These are phyloP conservation scores for Sarcodon sp. DNA, from an alignment of 768 basidiomycete species.

Conservation along the genomic window DNA sequence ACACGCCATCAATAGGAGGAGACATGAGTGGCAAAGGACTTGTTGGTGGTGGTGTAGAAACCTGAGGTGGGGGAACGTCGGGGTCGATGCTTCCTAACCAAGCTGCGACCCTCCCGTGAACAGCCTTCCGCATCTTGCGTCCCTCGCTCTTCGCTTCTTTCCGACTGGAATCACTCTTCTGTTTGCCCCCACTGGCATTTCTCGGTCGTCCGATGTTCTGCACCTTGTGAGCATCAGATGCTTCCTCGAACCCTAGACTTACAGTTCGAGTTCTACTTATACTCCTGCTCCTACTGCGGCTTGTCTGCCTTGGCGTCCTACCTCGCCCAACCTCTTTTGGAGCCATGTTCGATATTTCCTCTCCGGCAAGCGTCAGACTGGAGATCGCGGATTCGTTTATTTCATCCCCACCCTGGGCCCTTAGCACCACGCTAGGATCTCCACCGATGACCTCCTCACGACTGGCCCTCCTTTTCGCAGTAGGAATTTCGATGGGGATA, in stretches of 20 bases:
- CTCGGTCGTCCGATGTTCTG: constrained; percentile 12
- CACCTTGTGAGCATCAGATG: neutral
- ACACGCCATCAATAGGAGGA: neutral
- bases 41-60: constrained; percentile 10
- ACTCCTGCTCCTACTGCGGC: neutral
- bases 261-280: neutral
- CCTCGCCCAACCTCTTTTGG: constrained; percentile 2
- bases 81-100: constrained; percentile 64
- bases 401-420: constrained; percentile 7
- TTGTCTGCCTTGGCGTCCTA: constrained; percentile 4
- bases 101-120: constrained; percentile 63
- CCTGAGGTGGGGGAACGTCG: constrained; percentile 33
- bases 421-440: neutral
- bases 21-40: constrained; percentile 3
- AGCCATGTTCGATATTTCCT: constrained; percentile 5
- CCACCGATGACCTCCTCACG: neutral
- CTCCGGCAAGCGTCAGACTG: constrained; percentile 26
- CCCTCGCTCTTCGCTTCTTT: neutral
- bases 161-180: neutral
- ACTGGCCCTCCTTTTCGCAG: constrained; percentile 2
- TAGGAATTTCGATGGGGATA: constrained; percentile 21
- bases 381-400: constrained; percentile 35
- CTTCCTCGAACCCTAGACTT: constrained; percentile 1
- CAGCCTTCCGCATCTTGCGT: constrained; percentile 29
- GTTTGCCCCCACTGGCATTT: constrained; percentile 15